A percentile compares a stretch with the other conserved stretches of the same genome.
These are phyloP conservation scores for Melanogaster broomeanus DNA, from an alignment of 768 basidiomycete species.

Conservation along the genomic window DNA sequence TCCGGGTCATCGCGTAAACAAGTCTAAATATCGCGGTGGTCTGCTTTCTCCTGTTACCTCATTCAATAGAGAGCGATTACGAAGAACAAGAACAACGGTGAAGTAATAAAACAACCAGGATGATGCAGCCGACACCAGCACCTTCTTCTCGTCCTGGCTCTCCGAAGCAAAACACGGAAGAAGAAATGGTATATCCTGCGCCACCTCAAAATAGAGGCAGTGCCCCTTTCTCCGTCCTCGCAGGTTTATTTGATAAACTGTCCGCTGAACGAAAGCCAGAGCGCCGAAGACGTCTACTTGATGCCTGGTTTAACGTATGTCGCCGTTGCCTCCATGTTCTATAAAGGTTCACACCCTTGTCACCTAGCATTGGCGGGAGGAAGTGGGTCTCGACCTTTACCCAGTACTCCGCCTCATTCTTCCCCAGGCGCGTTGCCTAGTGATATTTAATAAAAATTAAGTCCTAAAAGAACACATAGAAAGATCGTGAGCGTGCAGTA, in stretches of 20 bases:
- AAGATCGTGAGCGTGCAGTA: slow-evolving; percentile 89
- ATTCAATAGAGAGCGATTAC: not conserved
- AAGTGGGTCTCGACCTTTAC: slow-evolving; percentile 87
- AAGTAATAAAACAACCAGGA: slow-evolving; percentile 4
- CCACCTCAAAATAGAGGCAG: slow-evolving; percentile 69
- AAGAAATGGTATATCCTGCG: slow-evolving; percentile 43
- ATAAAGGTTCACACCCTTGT: slow-evolving; percentile 15
- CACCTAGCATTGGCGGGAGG: slow-evolving; percentile 76
- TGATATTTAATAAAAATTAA: not conserved
- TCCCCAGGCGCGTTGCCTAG: slow-evolving; percentile 66
- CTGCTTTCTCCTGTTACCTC: not conserved
- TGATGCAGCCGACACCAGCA: slow-evolving; percentile 69
- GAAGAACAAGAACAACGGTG: not conserved
- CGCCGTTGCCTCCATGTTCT: not conserved
- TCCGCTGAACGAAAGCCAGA: slow-evolving; percentile 74
- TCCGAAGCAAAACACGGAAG: slow-evolving; percentile 27
- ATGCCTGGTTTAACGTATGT: slow-evolving; percentile 80
- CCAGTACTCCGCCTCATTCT: slow-evolving; percentile 87
- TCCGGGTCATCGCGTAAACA: too few species aligned
- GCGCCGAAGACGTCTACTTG: slow-evolving; percentile 66
- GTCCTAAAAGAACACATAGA: slow-evolving; percentile 46
- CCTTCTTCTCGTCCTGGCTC: slow-evolving; percentile 59
- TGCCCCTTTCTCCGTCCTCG: slow-evolving; percentile 69
- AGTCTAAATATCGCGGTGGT: too few species aligned
- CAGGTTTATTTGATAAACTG: slow-evolving; percentile 73